Evolutionary conservation across 192 early-diverging fungal genomes (phyloP), one percentile per base, ranked within the genome.

Genomic region (Dissophora ornata): DNA sequence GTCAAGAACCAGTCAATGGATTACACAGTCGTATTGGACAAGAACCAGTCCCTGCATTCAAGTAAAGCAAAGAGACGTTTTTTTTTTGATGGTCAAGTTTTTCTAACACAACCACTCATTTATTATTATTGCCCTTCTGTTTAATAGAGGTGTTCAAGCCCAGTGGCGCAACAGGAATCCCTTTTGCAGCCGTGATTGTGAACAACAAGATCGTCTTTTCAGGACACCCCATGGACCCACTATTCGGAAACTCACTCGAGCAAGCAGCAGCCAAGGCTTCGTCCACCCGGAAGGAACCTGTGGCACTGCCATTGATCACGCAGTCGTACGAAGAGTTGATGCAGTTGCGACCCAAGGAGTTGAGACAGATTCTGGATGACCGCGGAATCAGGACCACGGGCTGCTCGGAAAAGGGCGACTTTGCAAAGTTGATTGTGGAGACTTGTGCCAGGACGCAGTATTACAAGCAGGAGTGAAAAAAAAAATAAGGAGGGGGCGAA

Each of bases 21-120:
- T n/a, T 86, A 88, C 63, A 71, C 79, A 0, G 85, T 88, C 13
- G 87, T 84, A 11, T 62, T 88, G 24, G 87, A 88, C 56, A 63
- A 61, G 41, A 63, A 80, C 10, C 58, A 54, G 12, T 62, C 71
- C 1, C 57, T 77, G 53, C 19, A 61, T 36, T 62, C 73, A 15
- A 65, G 71, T 75, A n/a, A 38, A 38, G 36, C 36, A 38, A 38
- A n/a, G n/a, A n/a, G n/a, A n/a, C n/a, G n/a, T n/a, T n/a, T n/a
- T 13, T 38, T 9, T 38, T 6, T 38, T 13, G 36, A 38, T 38
- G 36, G 13, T 9, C 36, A 38, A 9, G 36, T 38, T 28, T 4
- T 30, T 40, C 3, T 8, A 18, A 34, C 32, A 29, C 13, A 25
- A 4, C n/a, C 12, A 30, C 5, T 21, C 45, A 49, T 30, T 62